Evolutionary conservation across 768 basidiomycete species (phyloP), one percentile per base, ranked within the genome.

Genomic region (Pleurotus tuoliensis): DNA sequence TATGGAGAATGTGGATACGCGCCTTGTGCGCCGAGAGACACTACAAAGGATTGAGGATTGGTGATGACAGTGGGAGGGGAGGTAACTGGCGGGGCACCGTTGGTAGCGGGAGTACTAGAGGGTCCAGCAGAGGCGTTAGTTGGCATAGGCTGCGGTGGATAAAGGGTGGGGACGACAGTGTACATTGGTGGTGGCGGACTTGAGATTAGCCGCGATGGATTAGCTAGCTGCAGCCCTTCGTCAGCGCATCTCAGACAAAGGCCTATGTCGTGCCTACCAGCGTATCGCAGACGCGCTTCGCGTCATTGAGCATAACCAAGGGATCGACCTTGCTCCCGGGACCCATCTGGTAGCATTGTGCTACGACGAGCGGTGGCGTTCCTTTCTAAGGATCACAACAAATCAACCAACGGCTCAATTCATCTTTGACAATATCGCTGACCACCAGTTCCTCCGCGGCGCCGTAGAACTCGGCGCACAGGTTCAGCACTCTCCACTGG

Each of bases 371-470:
- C 5, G 88, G 82, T 41, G 87, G 79, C 0, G 90, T 78, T 52
- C 73, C 75, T 78, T 82, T 82, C 79, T 80, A 62, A 49, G 53
- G 37, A 18, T 37, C 47, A 20, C 25, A 25, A 53, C 24, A 9
- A 57, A n/a, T 27, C 24, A 25, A 27, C 4, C 18, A 11, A 34
- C 30, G 11, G 30, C 30, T 34, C 30, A 34, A 11, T 3, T 34
- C 3, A 34, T 34, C 24, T 34, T 30, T 34, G 11, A 34, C 30
- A 11, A 34, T 34, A 34, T 16, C 59, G 82, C 87, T 69, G 69
- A 92, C 90, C 57, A 92, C 79, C 46, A 92, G 80, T 69, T 92
- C 90, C 69, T 91, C 90, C 15, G 90, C 90, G 5, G 90, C 90
- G 24, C 83, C 86, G 71, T 92, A 92, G 67, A 92, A 92, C 66